Conservation (phyloP, 768 basidiomycete genomes). For the Boletus sp. region DNA sequence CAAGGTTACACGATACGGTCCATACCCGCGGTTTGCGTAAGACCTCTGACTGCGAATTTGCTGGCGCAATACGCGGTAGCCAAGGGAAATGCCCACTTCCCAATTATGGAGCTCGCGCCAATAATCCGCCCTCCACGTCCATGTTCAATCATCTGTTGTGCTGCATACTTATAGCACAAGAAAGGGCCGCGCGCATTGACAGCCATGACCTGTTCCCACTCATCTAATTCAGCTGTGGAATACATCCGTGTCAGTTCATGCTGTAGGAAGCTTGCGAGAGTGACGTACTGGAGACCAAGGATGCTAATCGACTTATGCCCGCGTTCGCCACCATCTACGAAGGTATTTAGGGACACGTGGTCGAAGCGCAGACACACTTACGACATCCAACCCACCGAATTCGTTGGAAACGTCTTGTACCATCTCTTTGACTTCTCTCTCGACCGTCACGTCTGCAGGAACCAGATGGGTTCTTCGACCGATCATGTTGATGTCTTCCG, state of each 20-base stretch:
- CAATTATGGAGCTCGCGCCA: not conserved
- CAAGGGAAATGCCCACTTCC: not conserved
- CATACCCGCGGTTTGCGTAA: not conserved
- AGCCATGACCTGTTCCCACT: not conserved
- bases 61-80: not conserved
- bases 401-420: not conserved
- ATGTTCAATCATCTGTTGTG: not conserved
- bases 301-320: not conserved
- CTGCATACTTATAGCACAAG: not conserved
- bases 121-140: not conserved
- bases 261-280: not conserved
- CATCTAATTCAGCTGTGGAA: not conserved
- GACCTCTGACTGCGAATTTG: not conserved
- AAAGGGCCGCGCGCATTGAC: not conserved
- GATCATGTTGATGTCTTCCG: slow-evolving; percentile 4
- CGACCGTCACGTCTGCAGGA: slow-evolving; percentile 9
- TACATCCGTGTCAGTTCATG: not conserved
- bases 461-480: slow-evolving; percentile 15
- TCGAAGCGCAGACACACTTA: not conserved
- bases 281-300: not conserved
- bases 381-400: slow-evolving; percentile 5
- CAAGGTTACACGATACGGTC: not conserved
- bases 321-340: slow-evolving; percentile 16
- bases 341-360: too few relatives aligned
- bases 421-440: slow-evolving; percentile 3